Conservation (phyloP, 179 eudicot genomes). For the Drosera spatulata region DNA sequence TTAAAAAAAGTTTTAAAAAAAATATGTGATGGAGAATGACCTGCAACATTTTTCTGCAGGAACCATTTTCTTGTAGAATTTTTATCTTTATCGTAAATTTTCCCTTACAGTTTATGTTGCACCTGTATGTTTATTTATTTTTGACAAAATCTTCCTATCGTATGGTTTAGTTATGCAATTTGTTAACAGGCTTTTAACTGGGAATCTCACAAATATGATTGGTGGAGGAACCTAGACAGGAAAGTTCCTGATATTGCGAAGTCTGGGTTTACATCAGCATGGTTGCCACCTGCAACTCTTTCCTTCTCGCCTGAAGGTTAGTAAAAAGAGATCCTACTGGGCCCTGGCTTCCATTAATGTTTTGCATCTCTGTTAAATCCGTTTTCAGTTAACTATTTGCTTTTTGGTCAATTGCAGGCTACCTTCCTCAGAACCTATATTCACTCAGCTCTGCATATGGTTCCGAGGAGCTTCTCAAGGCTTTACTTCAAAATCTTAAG, state of each 20-base stretch:
- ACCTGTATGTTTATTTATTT: not conserved
- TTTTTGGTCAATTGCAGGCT: conserved; percentile 36
- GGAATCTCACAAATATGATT: conserved; percentile 85
- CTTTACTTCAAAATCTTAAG: conserved; percentile 64
- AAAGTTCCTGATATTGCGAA: conserved; percentile 74
- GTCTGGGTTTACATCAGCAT: conserved; percentile 81
- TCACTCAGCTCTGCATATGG: conserved; percentile 85
- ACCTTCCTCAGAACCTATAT: conserved; percentile 87
- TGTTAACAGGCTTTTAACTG: conserved; percentile 77
- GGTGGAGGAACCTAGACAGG: conserved; percentile 75
- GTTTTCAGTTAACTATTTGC: not conserved
- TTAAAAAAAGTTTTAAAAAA: too few relatives aligned
- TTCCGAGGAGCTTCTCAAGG: conserved; percentile 54
- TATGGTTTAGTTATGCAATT: not conserved
- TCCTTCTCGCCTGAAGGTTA: conserved; percentile 76
- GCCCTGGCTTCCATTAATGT: not conserved
- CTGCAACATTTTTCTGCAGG: too few relatives aligned
- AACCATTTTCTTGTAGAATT: too few relatives aligned
- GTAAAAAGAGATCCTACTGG: not conserved
- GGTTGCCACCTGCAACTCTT: conserved; percentile 84
- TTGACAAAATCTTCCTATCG: not conserved
- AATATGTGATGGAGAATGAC: too few relatives aligned
- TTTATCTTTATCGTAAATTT: too few relatives aligned
- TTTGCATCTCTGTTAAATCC: not conserved
- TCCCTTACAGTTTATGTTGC: too few relatives aligned